Evolutionary conservation across 2,329 filamentous ascomycete species (phyloP), one percentile per base, ranked within the genome.

Genomic region (Lojkania enalia): DNA sequence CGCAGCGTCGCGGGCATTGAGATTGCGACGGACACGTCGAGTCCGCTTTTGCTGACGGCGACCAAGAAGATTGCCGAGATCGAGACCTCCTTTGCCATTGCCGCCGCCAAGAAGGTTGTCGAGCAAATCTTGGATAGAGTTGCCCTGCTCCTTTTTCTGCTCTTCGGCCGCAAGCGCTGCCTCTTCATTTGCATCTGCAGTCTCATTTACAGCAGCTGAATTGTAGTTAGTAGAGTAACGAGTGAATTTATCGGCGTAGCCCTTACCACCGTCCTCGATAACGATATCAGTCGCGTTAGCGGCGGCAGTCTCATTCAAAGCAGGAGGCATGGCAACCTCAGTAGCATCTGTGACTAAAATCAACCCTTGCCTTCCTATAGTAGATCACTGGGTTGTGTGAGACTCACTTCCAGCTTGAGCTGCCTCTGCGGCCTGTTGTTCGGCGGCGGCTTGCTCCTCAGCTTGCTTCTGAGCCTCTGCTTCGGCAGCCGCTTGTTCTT

Each of bases 241-340:
- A n/a, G n/a, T n/a, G n/a, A n/a, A n/a, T n/a, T n/a, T n/a, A n/a
- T n/a, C n/a, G n/a, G n/a, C n/a, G n/a, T n/a, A n/a, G n/a, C n/a
- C 21, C 16, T 40, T 33, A 12, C 20, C 37, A n/a, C 25, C 23
- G 23, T 18, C 38, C 50, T 56, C 63, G 40, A 61, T 63, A 16
- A 20, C 33, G 11, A 20, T 36, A 9, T 20, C 33, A 36, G 33
- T 36, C 16, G 9, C 33, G 33, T 36, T 36, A 19, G 33, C 33
- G 14, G 33, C 33, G 9, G 33, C 33, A 36, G 5, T 19, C 5
- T 5, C 33, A 11, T 5, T 15, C 6, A 15, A 5, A 6, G 33
- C 21, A 21, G 33, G 30, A 12, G 30, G 30, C 30, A 33, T 33
- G 7, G 30, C 30, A 9, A 15, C 30, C 30, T 7, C 7, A 6